phyloP scores from a whole-genome alignment of 768 basidiomycete species.

The Amanita thiersii region DNA sequence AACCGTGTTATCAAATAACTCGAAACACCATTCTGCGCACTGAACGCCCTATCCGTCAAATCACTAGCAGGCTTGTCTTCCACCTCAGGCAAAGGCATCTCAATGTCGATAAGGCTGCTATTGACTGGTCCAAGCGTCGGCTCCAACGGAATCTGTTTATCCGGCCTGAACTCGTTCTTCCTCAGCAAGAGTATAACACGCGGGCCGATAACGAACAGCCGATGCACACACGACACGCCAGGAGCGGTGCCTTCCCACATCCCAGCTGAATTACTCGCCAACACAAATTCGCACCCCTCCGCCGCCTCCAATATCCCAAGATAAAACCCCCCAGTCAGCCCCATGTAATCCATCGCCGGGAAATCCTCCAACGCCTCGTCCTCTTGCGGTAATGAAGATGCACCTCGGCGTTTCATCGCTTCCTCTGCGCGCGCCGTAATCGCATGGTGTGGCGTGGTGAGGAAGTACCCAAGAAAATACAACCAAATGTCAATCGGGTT shows the following conservation, averaged over 20 bases:
- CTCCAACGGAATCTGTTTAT: constrained; percentile 11
- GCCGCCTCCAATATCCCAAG: constrained; percentile 28
- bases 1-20: constrained; percentile 21
- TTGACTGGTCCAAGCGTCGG: constrained; percentile 15
- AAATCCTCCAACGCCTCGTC: too few species aligned
- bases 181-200: constrained; percentile 22
- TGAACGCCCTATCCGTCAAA: neutral
- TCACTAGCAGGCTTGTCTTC: constrained; percentile 12
- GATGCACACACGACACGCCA: constrained; percentile 17
- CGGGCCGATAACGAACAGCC: constrained; percentile 27
- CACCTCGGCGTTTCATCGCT: too few species aligned
- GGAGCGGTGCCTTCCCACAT: constrained; percentile 23
- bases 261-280: constrained; percentile 23
- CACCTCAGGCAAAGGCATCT: constrained; percentile 10
- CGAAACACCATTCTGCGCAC: constrained; percentile 18
- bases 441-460: constrained; percentile 20
- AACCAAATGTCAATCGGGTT: constrained; percentile 21
- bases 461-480: constrained; percentile 21
- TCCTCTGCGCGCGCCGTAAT: constrained; percentile 17
- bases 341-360: constrained; percentile 20
- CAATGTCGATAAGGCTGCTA: constrained; percentile 18
- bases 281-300: constrained; percentile 22
- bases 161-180: constrained; percentile 11
- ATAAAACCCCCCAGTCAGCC: constrained; percentile 19
- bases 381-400: too few species aligned